Evolutionary conservation across 495 filamentous ascomycete genomes (phyloP), one percentile per base, ranked within the genome.

Genomic region (Rhypophila decipiens): DNA sequence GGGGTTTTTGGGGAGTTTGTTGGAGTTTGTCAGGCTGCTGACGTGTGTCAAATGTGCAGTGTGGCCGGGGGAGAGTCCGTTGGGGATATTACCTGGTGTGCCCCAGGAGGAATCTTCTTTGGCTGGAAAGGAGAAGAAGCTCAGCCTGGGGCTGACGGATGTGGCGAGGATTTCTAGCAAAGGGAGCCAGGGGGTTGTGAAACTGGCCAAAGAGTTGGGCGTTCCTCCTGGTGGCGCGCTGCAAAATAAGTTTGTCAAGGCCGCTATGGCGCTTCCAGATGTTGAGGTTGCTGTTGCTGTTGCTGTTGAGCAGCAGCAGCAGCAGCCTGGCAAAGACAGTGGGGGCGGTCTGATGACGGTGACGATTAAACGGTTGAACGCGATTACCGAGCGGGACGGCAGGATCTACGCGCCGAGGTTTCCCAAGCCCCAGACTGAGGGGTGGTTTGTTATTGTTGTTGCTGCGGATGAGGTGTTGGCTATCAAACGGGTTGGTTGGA

Each of bases 401-500:
- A 75, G 82, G 27, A 84, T 95, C 50, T 95, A 82, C 52, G 87
- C 93, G 0, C 91, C 93, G 8, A 74, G 76, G 3, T 97, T 93
- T 68, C 94, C 93, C 0, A 98, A 98, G 66, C 82, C 88, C 19
- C 93, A 98, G 63, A 90, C 86, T 0, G 93, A 98, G 64, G 90
- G 94, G 1, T 97, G 81, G 78, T 96, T 97, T 63, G 76, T 91
- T 5, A 49, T 97, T 33, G 74, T 95, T 1, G 65, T 74, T 1
- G 65, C 63, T 10, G 69, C 60, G 8, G 89, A 90, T 50, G 89
- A 95, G 50, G 71, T 97, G 4, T 55, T 95, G 5, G 91, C 85
- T 2, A 70, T 97, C 40, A 96, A 95, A 71, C 71, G 93, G 41
- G 79, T 89, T 0, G 83, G 81, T 0, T 97, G 91, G 89, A 65